Percentiles rank a stretch among this genome's conserved stretches.
Conservation (phyloP, 106 monocot species). For the Dendrobium huoshanense region DNA sequence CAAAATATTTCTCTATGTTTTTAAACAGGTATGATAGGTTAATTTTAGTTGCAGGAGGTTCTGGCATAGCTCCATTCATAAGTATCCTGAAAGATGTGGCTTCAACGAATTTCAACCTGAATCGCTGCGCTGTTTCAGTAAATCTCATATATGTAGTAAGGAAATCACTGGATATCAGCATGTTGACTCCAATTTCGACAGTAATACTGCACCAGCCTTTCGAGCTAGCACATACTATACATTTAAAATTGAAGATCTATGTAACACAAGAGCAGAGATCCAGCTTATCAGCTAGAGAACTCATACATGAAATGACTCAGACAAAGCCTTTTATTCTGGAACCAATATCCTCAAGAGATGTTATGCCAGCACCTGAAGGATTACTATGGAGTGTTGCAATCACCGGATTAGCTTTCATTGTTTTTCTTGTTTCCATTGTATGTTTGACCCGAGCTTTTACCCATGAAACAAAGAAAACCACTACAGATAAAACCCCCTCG, state of each 20-base stretch:
- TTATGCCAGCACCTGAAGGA: constrained; percentile 16
- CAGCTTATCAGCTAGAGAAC: constrained; percentile 12
- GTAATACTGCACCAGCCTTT: constrained; percentile 16
- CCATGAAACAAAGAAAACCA: constrained; percentile 19
- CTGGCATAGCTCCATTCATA: constrained; percentile 76
- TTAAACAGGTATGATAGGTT: constrained; percentile 55
- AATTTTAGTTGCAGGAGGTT: constrained; percentile 72
- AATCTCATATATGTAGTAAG: constrained; percentile 56
- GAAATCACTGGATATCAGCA: constrained; percentile 50
- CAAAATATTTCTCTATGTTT: neutral
- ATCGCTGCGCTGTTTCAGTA: constrained; percentile 19
- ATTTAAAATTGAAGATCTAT: constrained; percentile 32
- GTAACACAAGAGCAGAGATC: constrained; percentile 55
- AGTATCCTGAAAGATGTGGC: constrained; percentile 62
- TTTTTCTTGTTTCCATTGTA: constrained; percentile 36
- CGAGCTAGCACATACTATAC: neutral
- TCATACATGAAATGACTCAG: constrained; percentile 30
- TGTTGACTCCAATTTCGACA: constrained; percentile 43
- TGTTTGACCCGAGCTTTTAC: constrained; percentile 34
- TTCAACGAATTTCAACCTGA: constrained; percentile 15
- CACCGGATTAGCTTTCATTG: constrained; percentile 26
- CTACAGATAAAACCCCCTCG: constrained; percentile 36
- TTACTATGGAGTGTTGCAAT: constrained; percentile 28
- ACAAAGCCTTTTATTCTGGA: constrained; percentile 13
- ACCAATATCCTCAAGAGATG: neutral